phyloP scores from a whole-genome alignment of 768 basidiomycete genomes.

The Rhizopogon salebrosus region DNA sequence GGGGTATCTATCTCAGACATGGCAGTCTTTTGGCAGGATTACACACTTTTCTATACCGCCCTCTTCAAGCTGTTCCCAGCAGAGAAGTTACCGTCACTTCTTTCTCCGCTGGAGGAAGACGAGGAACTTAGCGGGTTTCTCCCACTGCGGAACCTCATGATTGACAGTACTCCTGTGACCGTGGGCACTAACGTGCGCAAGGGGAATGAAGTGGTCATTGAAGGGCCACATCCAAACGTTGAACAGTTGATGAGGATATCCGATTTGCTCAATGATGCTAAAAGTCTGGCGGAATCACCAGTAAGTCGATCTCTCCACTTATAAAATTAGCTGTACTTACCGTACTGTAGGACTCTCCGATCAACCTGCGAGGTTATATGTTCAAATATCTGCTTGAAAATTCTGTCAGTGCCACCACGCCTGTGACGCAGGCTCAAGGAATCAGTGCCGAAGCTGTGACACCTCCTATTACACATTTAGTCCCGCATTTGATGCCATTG shows the following conservation, averaged over 20 bases:
- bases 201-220: constrained; percentile 18
- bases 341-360: constrained; percentile 18
- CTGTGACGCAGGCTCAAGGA: not conserved
- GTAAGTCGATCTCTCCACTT: constrained; percentile 30
- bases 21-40: constrained; percentile 67
- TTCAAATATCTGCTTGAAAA: constrained; percentile 7
- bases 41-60: constrained; percentile 57
- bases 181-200: constrained; percentile 4
- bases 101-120: constrained; percentile 80
- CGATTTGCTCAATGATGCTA: constrained; percentile 75
- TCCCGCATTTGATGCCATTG: not conserved
- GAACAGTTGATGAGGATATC: constrained; percentile 92
- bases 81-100: constrained; percentile 50
- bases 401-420: too few relatives aligned
- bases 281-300: constrained; percentile 50
- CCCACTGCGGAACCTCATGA: constrained; percentile 66
- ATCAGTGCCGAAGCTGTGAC: not conserved
- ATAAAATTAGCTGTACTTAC: constrained; percentile 10
- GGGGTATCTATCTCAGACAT: constrained; percentile 27
- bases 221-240: constrained; percentile 76
- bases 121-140: constrained; percentile 82
- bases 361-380: constrained; percentile 15
- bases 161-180: constrained; percentile 22
- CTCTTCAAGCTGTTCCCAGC: constrained; percentile 67
- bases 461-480: not conserved